These are phyloP conservation scores for Lophiotrema nucula DNA, from an alignment of 495 filamentous ascomycete genomes.

Conservation along the genomic window DNA sequence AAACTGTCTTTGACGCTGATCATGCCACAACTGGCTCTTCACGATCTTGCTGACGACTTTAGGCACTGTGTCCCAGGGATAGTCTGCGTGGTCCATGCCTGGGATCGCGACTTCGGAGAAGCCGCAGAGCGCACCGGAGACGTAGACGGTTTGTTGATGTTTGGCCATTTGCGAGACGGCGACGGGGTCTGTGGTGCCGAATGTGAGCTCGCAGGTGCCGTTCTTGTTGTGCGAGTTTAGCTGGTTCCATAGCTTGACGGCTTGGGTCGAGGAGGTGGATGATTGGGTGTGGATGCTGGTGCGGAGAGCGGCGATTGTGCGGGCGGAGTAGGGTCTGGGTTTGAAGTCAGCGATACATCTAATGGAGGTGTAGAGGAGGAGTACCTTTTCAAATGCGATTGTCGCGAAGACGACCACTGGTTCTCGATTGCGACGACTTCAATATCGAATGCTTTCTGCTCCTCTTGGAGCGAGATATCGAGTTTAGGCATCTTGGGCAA, in stretches of 20 bases:
- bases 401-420: conserved; percentile 7
- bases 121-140: conserved; percentile 33
- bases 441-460: conserved; percentile 8
- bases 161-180: conserved; percentile 34
- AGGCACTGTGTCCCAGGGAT: conserved; percentile 33
- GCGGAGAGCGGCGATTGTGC: conserved; percentile 13
- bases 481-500: conserved; percentile 22
- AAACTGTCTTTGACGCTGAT: conserved; percentile 30
- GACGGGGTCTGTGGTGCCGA: conserved; percentile 33
- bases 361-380: background rate
- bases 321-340: conserved; percentile 7
- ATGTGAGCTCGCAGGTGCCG: conserved; percentile 32
- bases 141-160: conserved; percentile 33
- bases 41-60: conserved; percentile 33
- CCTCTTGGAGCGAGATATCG: conserved; percentile 2
- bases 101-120: conserved; percentile 33
- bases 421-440: conserved; percentile 12
- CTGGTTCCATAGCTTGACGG: conserved; percentile 29
- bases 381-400: conserved; percentile 12
- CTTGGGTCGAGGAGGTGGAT: background rate
- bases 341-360: background rate
- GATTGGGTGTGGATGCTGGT: background rate
- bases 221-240: conserved; percentile 26
- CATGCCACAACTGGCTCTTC: conserved; percentile 33
- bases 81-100: conserved; percentile 33